Evolutionary conservation across 352 stramenopile genomes (phyloP), one percentile per base, ranked within the genome.

Genomic region (Pythium apleroticum): DNA sequence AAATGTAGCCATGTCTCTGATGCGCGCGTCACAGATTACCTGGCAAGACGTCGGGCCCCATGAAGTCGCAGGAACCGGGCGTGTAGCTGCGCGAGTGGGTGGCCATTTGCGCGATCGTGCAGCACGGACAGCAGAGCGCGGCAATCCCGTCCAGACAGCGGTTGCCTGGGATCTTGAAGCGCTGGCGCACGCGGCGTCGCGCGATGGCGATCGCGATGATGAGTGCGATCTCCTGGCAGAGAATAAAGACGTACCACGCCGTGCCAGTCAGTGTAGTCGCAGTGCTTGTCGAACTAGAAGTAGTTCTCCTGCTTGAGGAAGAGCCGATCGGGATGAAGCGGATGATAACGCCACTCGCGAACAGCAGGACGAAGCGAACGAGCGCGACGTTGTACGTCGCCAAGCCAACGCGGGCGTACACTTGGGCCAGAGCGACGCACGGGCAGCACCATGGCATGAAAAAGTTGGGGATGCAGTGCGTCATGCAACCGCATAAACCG

Each of bases 401-500:
- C 10, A 76, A 1, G 2, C 65, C 69, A 19, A 73, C 12, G 17
- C 69, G 69, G 17, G 69, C 50, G 37, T 60, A 56, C 27, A 67
- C 39, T 22, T 67, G 60, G 6, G 60, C 50, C 5, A 67, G 52
- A 19, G 66, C 60, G 1, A 77, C 60, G 45, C 70, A 77, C 25
- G 70, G 66, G 28, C 60, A 72, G 49, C 28, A 72, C 52, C 37
- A 72, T 25, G 62, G 24, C 70, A 77, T 71, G 49, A 63, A 53
- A 10, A 63, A 57, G 54, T 78, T 78, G 22, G 68, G 72, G 17
- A 72, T 31, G 37, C 62, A 69, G 68, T 66, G 50, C 19, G 37
- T 33, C 56, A 62, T 63, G 68, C 68, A 78, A 22, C 62, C 72
- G 50, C 66, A 76, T 9, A 76, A 54, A 19, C 50, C 65, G 20